Evolutionary conservation across 179 eudicot genomes (phyloP).

Genomic region (Sideroxylon spinosum): DNA sequence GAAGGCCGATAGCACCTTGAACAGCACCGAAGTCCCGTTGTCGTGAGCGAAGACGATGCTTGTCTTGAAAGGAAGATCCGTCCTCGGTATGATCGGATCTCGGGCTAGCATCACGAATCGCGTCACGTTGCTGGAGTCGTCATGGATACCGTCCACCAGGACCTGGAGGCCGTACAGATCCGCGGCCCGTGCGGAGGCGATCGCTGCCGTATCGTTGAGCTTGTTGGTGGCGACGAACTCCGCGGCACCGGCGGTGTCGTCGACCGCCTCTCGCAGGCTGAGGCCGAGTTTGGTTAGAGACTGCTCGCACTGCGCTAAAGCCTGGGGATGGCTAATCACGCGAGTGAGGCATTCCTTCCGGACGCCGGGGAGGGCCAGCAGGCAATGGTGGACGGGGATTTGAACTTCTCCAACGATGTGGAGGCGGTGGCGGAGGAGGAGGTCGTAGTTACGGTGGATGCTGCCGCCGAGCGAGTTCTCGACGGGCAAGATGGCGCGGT

Average conservation of each 20-base stretch:
- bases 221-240: conserved; percentile 59
- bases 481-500: conserved; percentile 75
- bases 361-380: conserved; percentile 69
- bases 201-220: conserved; percentile 74
- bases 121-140: conserved; percentile 66
- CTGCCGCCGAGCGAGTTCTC: conserved; percentile 88
- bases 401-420: conserved; percentile 89
- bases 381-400: conserved; percentile 75
- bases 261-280: conserved; percentile 72
- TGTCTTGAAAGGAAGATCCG: conserved; percentile 62
- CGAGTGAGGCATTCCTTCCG: conserved; percentile 58
- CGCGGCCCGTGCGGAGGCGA: conserved; percentile 81
- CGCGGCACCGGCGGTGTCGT: conserved; percentile 93
- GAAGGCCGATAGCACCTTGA: conserved; percentile 71
- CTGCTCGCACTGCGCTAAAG: conserved; percentile 74
- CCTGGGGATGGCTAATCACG: conserved; percentile 80
- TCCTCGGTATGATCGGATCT: conserved; percentile 61
- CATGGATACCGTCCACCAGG: conserved; percentile 78
- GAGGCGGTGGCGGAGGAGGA: conserved; percentile 77
- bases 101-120: conserved; percentile 69
- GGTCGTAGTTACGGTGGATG: conserved; percentile 81
- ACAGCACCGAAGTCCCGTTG: conserved; percentile 54
- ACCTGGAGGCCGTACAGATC: conserved; percentile 66
- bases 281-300: conserved; percentile 65
- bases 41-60: conserved; percentile 75